Conservation (phyloP, 306 rosid species). For the Vachellia pachyceras region DNA sequence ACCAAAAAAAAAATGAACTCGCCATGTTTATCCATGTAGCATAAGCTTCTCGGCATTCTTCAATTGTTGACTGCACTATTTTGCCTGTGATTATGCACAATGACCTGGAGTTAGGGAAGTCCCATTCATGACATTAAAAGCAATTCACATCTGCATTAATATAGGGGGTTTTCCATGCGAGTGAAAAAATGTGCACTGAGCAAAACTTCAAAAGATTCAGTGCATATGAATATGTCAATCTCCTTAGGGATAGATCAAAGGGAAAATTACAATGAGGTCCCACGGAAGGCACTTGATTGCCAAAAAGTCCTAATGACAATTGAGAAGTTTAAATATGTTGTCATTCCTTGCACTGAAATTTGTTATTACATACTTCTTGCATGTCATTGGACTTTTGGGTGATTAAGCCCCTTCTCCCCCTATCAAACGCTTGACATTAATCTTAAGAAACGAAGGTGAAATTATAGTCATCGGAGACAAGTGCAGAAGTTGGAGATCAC, state of each 20-base stretch:
- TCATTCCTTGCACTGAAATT: too few species aligned
- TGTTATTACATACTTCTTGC: too few species aligned
- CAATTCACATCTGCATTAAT: not conserved
- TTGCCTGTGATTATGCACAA: slow-evolving; percentile 65
- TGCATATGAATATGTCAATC: not conserved
- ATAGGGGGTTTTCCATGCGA: not conserved
- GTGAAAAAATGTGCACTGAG: not conserved
- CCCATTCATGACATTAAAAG: slow-evolving; percentile 21
- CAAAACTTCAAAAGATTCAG: not conserved
- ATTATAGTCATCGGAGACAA: not conserved
- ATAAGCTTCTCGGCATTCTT: slow-evolving; percentile 93
- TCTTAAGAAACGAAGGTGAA: not conserved
- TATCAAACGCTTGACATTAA: not conserved
- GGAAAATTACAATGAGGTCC: too few species aligned
- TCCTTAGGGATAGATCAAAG: not conserved
- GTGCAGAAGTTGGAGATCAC: not conserved
- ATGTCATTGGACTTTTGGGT: too few species aligned
- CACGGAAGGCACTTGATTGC: too few species aligned
- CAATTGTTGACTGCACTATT: slow-evolving; percentile 90
- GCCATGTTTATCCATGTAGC: slow-evolving; percentile 78
- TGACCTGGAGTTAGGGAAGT: slow-evolving; percentile 38
- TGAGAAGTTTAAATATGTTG: too few species aligned
- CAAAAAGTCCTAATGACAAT: too few species aligned
- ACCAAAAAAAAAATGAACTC: slow-evolving; percentile 20
- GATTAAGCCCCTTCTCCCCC: too few species aligned